Conservation (phyloP, 2,329 filamentous ascomycete species). For the Aspergillus pseudoglaucus region DNA sequence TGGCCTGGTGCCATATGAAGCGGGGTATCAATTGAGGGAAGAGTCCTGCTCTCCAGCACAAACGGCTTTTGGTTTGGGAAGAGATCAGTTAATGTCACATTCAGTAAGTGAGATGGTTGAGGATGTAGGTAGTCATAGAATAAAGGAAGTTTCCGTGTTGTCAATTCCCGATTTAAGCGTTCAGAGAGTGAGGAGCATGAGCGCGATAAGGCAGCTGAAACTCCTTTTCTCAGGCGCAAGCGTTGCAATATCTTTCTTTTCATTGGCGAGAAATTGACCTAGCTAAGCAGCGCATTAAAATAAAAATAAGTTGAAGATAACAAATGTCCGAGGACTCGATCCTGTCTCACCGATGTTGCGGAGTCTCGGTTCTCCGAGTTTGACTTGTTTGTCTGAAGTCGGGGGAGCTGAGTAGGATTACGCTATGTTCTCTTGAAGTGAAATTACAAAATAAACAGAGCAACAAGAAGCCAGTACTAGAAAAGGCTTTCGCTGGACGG, state of each 20-base stretch:
- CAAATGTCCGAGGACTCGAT: background rate
- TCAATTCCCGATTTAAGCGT: conserved; percentile 40
- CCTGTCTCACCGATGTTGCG: too few species aligned
- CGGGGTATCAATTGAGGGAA: conserved; percentile 28
- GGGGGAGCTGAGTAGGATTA: too few species aligned
- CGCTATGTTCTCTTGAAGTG: too few species aligned
- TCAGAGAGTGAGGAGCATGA: conserved; percentile 30
- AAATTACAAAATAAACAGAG: too few species aligned
- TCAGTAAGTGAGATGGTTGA: conserved; percentile 59
- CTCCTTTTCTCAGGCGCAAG: background rate
- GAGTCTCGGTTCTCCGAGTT: too few species aligned
- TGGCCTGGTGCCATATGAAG: conserved; percentile 49
- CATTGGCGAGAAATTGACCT: background rate
- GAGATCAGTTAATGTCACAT: conserved; percentile 54
- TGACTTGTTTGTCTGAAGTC: too few species aligned
- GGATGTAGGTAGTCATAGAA: conserved; percentile 54
- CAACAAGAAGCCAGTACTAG: too few species aligned
- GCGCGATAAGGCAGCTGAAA: conserved; percentile 5
- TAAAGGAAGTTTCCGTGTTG: conserved; percentile 42
- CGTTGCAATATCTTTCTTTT: background rate
- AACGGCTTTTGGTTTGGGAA: conserved; percentile 32
- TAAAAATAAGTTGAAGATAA: background rate
- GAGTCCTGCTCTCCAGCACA: conserved; percentile 22
- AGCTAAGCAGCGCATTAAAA: too few species aligned
- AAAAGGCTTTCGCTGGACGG: too few species aligned